Base-by-base conservation (phyloP, 2,329 filamentous ascomycete genomes). In the Passalora sequoiae region DNA sequence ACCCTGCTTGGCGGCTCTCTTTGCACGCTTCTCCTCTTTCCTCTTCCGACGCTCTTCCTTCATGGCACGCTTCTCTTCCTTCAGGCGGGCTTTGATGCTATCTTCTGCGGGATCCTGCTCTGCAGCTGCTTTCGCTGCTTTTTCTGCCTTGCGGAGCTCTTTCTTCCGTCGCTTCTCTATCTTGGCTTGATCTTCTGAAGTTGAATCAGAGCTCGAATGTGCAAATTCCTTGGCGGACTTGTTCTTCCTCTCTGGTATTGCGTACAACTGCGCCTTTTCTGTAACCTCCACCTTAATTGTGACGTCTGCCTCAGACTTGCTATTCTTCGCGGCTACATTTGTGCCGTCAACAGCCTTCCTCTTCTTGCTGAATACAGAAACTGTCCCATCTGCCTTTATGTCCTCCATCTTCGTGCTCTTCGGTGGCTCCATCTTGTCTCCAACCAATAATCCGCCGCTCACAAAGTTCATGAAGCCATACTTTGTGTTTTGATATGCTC, bases 381-480 rank as follows among this genome's bases (percentile, higher is more conserved):
- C 38, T 4, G 27, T 17, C 12, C 25, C 31, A 7, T 40, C 43
- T 4, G 30, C 69, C 53, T 73, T 77, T 49, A 70, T 53, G 38
- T 61, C 49, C 28, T 39, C 44, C 5, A 46, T 44, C 38, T 45
- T 44, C 2, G 52, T 49, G 31, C 31, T 47, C 30, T 49, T 37
- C 16, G 44, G 39, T 21, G 49, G 61, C 53, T 75, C 67, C 44
- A 74, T 70, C 59, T 76, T 74, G 47, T 80, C 77, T 9, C 78
- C 78, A 4, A 78, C 73, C 50, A 84, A 60, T 44, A 89, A 76
- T 0, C 91, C 92, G n/a, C 88, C 92, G 46, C 75, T 81, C 17
- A 98, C 83, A 65, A 98, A 98, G 37, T 82, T 79, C 74, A 95
- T 86, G 7, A 77, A 74, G 1, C 89, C 89, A 69, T 82, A 89